Percentiles rank a stretch among this genome's conserved stretches.
phyloP scores from a whole-genome alignment of 2,329 filamentous ascomycete species.

The Arthrobotrys entomopaga region DNA sequence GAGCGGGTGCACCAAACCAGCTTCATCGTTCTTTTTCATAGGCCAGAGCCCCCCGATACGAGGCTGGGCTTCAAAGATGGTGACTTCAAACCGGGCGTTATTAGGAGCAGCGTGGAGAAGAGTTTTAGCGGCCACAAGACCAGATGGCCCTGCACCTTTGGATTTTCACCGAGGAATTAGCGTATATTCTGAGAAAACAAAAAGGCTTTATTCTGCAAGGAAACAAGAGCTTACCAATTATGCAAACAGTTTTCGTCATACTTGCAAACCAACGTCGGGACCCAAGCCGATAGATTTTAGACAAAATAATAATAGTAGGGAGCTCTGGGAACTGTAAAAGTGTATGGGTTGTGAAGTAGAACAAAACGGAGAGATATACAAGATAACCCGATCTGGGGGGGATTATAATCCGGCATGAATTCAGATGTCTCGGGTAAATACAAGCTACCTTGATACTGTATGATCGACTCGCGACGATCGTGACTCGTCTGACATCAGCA shows the following conservation, averaged over 20 bases:
- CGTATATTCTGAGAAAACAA: too few species aligned
- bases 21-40: constrained; percentile 65
- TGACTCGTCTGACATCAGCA: too few species aligned
- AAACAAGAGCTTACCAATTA: constrained; percentile 10
- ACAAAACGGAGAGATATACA: too few species aligned
- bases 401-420: too few species aligned
- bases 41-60: constrained; percentile 84
- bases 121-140: constrained; percentile 77
- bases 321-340: too few species aligned
- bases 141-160: constrained; percentile 74
- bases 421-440: too few species aligned
- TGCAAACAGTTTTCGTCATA: constrained; percentile 13
- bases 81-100: constrained; percentile 71
- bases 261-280: background rate
- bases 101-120: constrained; percentile 71
- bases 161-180: background rate
- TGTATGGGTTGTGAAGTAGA: too few species aligned
- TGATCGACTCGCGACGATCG: too few species aligned
- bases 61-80: constrained; percentile 73
- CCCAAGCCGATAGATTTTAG: too few species aligned
- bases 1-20: constrained; percentile 71
- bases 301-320: background rate
- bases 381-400: too few species aligned
- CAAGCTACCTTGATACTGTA: too few species aligned
- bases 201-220: too few species aligned